Base-by-base conservation (phyloP, 345 rosid genomes). In the Carallia pectinifolia region DNA sequence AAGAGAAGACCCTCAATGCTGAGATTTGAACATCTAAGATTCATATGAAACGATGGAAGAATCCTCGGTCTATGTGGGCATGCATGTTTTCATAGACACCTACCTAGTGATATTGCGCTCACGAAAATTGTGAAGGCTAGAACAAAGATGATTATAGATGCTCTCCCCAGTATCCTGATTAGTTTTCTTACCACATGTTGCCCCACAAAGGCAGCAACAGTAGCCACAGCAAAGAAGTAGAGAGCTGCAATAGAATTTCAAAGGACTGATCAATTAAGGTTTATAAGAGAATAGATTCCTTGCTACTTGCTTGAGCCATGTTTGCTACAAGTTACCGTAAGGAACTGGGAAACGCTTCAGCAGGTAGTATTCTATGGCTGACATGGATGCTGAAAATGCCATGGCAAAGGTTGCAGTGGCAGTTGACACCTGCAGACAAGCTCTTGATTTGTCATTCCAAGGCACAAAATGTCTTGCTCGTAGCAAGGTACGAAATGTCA, bases 381-480 rank as follows among this genome's bases (percentile, higher is more conserved):
- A 91, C 91, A 91, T 86, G 8, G 96, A 89, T 34, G 97, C 89
- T 56, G 93, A 89, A 72, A 91, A 91, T 17, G 84, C 81, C 97
- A 89, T 89, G n/a, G 91, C 89, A 77, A 89, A 89, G 70, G 97
- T 91, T 29, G 91, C 86, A 34, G 96, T 91, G 65, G 97, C 90
- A 85, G 93, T 89, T 66, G 93, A 84, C 61, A 91, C 95, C 95
- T 85, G 50, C 68, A 66, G 1, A 3, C 0, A 70, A 23, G 19
- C 29, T 18, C 12, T 2, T 19, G 44, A 7, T 39, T 19, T 4
- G 44, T 70, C 4, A 38, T 6, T 53, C 40, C 19, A 9, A 23
- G 12, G 47, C 1, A 47, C 36, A 47, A 44, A 18, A 27, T 60
- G 39, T 16, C 30, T 39, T 10, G n/a, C 39, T 31, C 29, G 15